These are phyloP conservation scores for Alisma plantagoaquatica DNA, from an alignment of 106 monocot genomes.

Conservation along the genomic window DNA sequence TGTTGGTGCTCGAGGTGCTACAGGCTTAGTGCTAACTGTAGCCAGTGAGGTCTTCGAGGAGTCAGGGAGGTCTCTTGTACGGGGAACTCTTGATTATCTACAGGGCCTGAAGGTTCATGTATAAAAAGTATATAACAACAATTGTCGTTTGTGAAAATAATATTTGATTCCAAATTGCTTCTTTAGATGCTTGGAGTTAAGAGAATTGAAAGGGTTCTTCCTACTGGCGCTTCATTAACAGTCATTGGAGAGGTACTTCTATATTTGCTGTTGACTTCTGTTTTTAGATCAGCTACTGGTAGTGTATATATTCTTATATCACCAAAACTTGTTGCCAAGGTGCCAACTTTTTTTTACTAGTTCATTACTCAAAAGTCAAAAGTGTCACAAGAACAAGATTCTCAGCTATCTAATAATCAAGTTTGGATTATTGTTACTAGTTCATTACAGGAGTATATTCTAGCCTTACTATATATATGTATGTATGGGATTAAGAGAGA, in stretches of 20 bases:
- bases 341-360: neutral
- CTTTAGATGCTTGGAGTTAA: slow-evolving; percentile 94
- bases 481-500: no score
- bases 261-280: no score
- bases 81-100: slow-evolving; percentile 90
- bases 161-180: neutral
- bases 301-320: neutral
- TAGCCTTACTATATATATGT: no score
- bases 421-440: no score
- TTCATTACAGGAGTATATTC: no score
- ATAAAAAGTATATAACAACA: neutral
- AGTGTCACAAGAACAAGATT: no score
- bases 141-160: neutral
- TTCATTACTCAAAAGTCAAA: neutral
- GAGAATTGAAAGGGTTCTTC: slow-evolving; percentile 75
- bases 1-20: slow-evolving; percentile 71
- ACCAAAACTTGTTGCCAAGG: neutral
- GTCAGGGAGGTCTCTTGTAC: slow-evolving; percentile 76
- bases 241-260: slow-evolving; percentile 93
- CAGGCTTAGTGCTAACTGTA: slow-evolving; percentile 72
- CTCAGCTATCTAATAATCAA: no score
- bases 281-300: no score
- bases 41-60: slow-evolving; percentile 97
- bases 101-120: slow-evolving; percentile 89
- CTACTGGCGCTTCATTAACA: slow-evolving; percentile 84